Evolutionary conservation across 352 stramenopile genomes (phyloP).

Genomic region (Bremia lactucae): DNA sequence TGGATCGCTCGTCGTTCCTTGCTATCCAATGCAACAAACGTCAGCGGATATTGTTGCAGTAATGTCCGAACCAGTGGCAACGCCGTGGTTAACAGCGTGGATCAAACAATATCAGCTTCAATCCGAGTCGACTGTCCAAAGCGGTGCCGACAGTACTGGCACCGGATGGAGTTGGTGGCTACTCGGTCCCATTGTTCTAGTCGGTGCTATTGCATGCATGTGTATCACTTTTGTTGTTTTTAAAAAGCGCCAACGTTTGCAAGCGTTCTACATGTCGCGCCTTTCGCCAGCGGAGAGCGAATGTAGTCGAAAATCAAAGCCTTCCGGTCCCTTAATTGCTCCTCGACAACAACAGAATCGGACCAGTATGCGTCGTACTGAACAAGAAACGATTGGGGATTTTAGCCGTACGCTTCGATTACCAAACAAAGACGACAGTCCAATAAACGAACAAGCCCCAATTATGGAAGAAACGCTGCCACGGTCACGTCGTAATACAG

Average conservation of each 20-base stretch:
- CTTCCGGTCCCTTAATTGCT: slow-evolving; percentile 3
- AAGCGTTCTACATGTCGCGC: slow-evolving; percentile 8
- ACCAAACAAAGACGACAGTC: slow-evolving; percentile 11
- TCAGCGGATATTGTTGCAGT: slow-evolving; percentile 15
- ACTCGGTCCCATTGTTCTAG: slow-evolving; percentile 15
- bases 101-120: slow-evolving; percentile 18
- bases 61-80: slow-evolving; percentile 13
- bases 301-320: slow-evolving; percentile 10
- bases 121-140: slow-evolving; percentile 10
- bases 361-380: slow-evolving; percentile 17
- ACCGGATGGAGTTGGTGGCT: slow-evolving; percentile 15
- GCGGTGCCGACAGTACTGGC: slow-evolving; percentile 4
- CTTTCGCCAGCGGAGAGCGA: slow-evolving; percentile 12
- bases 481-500: slow-evolving; percentile 10
- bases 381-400: slow-evolving; percentile 23
- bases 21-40: slow-evolving; percentile 19
- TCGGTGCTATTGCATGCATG: not conserved
- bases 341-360: slow-evolving; percentile 8
- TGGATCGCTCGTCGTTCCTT: slow-evolving; percentile 31
- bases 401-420: slow-evolving; percentile 17
- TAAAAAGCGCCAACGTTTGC: slow-evolving; percentile 12
- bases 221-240: slow-evolving; percentile 9
- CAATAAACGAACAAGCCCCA: slow-evolving; percentile 10
- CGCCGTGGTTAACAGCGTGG: slow-evolving; percentile 20
- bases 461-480: slow-evolving; percentile 10